Evolutionary conservation across 208 protist species (phyloP).

Genomic region (Trypanosoma conorhini): DNA sequence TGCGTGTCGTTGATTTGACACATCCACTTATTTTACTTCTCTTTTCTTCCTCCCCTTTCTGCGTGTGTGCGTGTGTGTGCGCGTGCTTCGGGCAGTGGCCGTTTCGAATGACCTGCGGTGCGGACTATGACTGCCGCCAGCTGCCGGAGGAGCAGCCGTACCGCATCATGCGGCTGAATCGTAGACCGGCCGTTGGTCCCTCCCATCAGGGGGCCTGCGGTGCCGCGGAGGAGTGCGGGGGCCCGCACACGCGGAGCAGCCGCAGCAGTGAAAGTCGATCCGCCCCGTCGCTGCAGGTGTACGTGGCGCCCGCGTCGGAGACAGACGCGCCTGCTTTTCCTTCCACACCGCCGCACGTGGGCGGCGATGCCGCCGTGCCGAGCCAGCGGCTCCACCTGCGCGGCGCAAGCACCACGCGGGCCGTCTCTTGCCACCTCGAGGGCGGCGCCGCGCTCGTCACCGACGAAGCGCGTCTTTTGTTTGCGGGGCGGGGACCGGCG

Average conservation of each 20-base stretch:
- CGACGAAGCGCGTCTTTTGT: conserved; percentile 2
- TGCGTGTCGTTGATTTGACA: background rate
- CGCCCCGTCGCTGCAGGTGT: background rate
- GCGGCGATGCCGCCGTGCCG: background rate
- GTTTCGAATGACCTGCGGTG: background rate
- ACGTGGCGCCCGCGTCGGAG: background rate
- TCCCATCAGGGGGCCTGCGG: background rate
- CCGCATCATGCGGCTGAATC: conserved; percentile 20
- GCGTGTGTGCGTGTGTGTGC: no score
- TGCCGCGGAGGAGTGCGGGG: background rate
- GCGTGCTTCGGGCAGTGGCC: background rate
- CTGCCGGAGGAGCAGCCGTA: background rate
- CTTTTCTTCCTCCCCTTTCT: conserved; percentile 6
- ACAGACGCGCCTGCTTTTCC: background rate
- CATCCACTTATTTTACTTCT: background rate
- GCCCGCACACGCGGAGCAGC: background rate
- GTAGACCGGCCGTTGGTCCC: conserved; percentile 10
- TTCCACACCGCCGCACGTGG: background rate
- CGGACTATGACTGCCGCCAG: background rate
- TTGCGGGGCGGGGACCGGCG: conserved; percentile 9
- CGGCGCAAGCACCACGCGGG: background rate
- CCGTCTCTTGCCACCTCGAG: conserved; percentile 3
- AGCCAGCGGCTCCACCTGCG: background rate
- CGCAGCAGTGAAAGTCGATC: background rate
- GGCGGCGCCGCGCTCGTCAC: conserved; percentile 3